Evolutionary conservation across 768 basidiomycete species (phyloP), one percentile per base, ranked within the genome.

Genomic region (Lyophyllum atratum): DNA sequence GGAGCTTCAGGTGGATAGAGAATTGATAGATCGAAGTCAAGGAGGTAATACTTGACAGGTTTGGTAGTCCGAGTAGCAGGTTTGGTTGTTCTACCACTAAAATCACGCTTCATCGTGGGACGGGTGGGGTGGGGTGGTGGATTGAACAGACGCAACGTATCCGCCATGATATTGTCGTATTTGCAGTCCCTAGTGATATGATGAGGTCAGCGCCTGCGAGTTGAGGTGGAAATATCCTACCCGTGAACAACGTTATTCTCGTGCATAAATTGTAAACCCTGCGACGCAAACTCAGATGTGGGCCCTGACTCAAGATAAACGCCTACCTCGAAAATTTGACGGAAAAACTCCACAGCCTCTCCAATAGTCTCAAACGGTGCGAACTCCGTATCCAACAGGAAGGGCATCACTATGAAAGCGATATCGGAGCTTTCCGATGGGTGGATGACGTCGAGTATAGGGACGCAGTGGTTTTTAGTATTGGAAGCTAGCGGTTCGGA

Each of bases 261-360:
- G 28, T 77, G 73, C 70, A 76, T 74, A n/a, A 71, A 77, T 21
- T 62, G 58, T 1, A 76, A 34, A 1, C 72, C 72, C 72, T 75
- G 25, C 15, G 15, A 33, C 10, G 10, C 31, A 0, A 15, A 9
- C 26, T 29, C 1, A 56, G 17, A 9, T 33, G 3, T 12, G 44
- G 44, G 57, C 21, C 24, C 63, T 56, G 3, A 12, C 1, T 3
- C 58, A 56, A 56, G 66, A 64, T 7, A 64, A 57, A 19, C 62
- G 52, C 14, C 46, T 31, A 71, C 73, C 65, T 72, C 70, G 14
- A 75, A 66, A 1, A 70, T 40, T 49, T 75, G 72, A 0, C 60
- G 49, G 45, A 76, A 64, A 28, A 70, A 76, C n/a, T 70, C 71
- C n/a, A 59, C 64, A 58, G 33, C 64, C 56, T 74, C 70, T 1